Conservation (phyloP, 2,329 filamentous ascomycete species). For the Malbranchea zuffiana region DNA sequence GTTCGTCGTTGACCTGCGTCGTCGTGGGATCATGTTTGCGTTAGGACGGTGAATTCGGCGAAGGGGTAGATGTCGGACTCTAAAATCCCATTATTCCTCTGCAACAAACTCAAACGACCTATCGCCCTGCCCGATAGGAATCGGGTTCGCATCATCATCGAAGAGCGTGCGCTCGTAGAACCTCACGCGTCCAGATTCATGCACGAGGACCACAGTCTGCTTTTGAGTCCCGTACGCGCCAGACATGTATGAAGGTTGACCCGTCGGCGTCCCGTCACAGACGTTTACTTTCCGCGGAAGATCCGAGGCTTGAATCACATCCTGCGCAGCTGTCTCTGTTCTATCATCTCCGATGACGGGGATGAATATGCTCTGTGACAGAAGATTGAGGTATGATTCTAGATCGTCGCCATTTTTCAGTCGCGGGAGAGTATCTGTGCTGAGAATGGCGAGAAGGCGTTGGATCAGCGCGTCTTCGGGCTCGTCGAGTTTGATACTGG, state of each 20-base stretch:
- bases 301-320: slow-evolving; percentile 30
- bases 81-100: slow-evolving; percentile 14
- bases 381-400: slow-evolving; percentile 45
- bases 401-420: slow-evolving; percentile 40
- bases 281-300: slow-evolving; percentile 17
- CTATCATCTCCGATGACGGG: slow-evolving; percentile 44
- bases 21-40: too few species aligned
- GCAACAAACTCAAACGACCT: slow-evolving; percentile 29
- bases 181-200: slow-evolving; percentile 44
- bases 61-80: too few species aligned
- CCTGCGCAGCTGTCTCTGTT: slow-evolving; percentile 26
- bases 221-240: slow-evolving; percentile 55
- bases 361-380: slow-evolving; percentile 52
- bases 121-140: slow-evolving; percentile 40
- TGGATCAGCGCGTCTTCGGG: slow-evolving; percentile 41
- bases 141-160: slow-evolving; percentile 40
- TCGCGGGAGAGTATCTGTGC: slow-evolving; percentile 45
- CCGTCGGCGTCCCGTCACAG: slow-evolving; percentile 18
- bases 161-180: slow-evolving; percentile 54
- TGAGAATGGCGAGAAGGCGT: slow-evolving; percentile 43
- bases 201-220: slow-evolving; percentile 51
- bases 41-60: too few species aligned
- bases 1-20: too few species aligned
- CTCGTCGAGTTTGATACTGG: slow-evolving; percentile 34
- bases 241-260: slow-evolving; percentile 25